phyloP scores from a whole-genome alignment of 2,329 filamentous ascomycete genomes.

The Pseudopyrenochaeta lycopersici region DNA sequence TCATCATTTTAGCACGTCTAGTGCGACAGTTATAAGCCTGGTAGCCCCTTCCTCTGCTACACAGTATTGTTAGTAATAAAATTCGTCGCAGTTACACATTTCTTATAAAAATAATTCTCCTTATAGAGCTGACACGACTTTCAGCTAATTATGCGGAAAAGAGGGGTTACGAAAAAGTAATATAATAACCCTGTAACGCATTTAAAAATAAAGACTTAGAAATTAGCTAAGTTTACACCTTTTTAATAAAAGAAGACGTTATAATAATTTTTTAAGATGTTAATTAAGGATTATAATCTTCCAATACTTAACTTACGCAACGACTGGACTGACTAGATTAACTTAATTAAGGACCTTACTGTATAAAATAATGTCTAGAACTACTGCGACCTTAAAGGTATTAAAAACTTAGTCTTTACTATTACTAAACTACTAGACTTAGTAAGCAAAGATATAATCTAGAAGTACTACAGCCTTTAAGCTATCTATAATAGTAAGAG shows the following conservation, averaged over 20 bases:
- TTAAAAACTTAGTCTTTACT: slow-evolving; percentile 13
- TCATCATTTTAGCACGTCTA: not conserved
- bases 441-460: slow-evolving; percentile 14
- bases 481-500: slow-evolving; percentile 3
- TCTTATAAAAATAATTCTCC: no score
- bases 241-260: no score
- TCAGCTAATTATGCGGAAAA: no score
- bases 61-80: no score
- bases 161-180: no score
- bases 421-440: slow-evolving; percentile 9
- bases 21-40: slow-evolving; percentile 1
- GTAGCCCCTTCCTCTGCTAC: not conserved
- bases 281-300: no score
- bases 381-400: slow-evolving; percentile 9
- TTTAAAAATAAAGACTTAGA: no score
- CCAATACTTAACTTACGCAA: slow-evolving; percentile 7
- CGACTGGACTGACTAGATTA: slow-evolving; percentile 13
- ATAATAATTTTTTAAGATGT: no score
- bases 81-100: no score
- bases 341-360: slow-evolving; percentile 15
- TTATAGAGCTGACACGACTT: no score
- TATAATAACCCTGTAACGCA: no score
- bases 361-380: slow-evolving; percentile 13
- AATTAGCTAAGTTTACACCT: no score
- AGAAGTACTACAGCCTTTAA: slow-evolving; percentile 13